Evolutionary conservation across 2,329 filamentous ascomycete genomes (phyloP), one percentile per base, ranked within the genome.

Genomic region (Aspergillus tubingensis): DNA sequence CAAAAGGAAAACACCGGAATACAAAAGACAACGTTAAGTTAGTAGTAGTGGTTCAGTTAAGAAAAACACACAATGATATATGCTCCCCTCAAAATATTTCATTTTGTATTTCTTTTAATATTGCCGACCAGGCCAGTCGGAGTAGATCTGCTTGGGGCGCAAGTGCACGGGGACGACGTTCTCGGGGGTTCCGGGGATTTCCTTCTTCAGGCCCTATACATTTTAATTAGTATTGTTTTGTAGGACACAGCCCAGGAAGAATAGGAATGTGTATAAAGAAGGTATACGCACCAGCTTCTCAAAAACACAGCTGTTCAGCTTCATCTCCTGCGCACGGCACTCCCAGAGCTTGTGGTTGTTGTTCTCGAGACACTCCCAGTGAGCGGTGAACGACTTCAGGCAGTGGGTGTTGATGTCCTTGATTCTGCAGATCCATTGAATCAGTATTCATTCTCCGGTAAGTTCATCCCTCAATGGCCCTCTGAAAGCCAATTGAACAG

Each of bases 261-360:
- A 27, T 3, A 27, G 7, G 8, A 8, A 27, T 27, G 2, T 8
- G 2, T 27, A 27, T 27, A 2, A 3, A 2, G 27, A 30, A 27
- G 27, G 27, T 27, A 30, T 6, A 83, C 90, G 64, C 83, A 99
- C 95, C 82, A 99, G 80, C 77, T 97, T 98, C 68, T 97, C 89
- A 75, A 91, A 98, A 52, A 97, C 93, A 79, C 95, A 99, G 81
- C 89, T 90, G 84, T 97, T 99, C 72, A 99, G 82, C 75, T 88
- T 88, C 86, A 91, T 89, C 83, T 99, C 95, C 65, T 86, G 83
- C 72, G 88, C 88, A 71, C 95, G 87, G 83, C 95, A 99, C 74
- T 98, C 92, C 90, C 92, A 99, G 62, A 98, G 82, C 80, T 96
- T 91, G 75, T 99, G 95, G 83, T 99, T 99, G 83, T 96, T 93